These are phyloP conservation scores for Suhomyces tanzawaensis DNA, from an alignment of 805 yeast species.

Conservation along the genomic window DNA sequence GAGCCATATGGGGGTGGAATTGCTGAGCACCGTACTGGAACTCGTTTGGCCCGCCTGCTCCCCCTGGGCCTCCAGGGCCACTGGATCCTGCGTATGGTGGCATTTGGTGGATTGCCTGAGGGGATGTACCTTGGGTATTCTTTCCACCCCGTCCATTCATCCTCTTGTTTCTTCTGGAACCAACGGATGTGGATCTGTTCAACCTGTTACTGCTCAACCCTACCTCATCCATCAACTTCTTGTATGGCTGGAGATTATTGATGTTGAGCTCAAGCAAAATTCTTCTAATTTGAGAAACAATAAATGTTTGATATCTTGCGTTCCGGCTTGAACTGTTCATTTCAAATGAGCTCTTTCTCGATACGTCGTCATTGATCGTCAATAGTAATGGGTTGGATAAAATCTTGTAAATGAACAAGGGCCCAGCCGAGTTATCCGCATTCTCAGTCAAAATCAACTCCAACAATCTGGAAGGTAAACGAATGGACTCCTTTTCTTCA, in stretches of 20 bases:
- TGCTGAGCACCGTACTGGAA: background rate
- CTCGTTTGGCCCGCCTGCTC: background rate
- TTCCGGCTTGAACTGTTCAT: slow-evolving; percentile 12
- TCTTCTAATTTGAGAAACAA: slow-evolving; percentile 59
- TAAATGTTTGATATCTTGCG: slow-evolving; percentile 47
- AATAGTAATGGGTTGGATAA: slow-evolving; percentile 66
- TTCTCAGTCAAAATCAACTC: slow-evolving; percentile 64
- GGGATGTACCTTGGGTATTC: slow-evolving; percentile 2
- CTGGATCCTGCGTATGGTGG: background rate
- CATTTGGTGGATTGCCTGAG: slow-evolving; percentile 8
- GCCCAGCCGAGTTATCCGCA: slow-evolving; percentile 51
- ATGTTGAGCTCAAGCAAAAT: slow-evolving; percentile 60
- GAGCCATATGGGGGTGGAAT: background rate
- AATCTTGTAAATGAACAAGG: slow-evolving; percentile 70
- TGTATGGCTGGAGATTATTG: slow-evolving; percentile 63
- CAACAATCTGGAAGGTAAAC: slow-evolving; percentile 46
- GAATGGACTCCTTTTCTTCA: slow-evolving; percentile 6
- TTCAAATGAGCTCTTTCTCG: slow-evolving; percentile 20
- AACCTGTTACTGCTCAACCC: slow-evolving; percentile 53
- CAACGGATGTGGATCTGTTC: slow-evolving; percentile 23
- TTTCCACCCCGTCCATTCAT: slow-evolving; percentile 3
- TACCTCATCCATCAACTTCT: slow-evolving; percentile 87
- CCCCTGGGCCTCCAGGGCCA: background rate
- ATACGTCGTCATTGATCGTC: slow-evolving; percentile 16
- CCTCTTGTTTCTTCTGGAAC: slow-evolving; percentile 25